A percentile compares a stretch with the other conserved stretches of the same genome.
Conservation (phyloP, 192 early-diverging fungal species). For the Coemansia aciculifera region DNA sequence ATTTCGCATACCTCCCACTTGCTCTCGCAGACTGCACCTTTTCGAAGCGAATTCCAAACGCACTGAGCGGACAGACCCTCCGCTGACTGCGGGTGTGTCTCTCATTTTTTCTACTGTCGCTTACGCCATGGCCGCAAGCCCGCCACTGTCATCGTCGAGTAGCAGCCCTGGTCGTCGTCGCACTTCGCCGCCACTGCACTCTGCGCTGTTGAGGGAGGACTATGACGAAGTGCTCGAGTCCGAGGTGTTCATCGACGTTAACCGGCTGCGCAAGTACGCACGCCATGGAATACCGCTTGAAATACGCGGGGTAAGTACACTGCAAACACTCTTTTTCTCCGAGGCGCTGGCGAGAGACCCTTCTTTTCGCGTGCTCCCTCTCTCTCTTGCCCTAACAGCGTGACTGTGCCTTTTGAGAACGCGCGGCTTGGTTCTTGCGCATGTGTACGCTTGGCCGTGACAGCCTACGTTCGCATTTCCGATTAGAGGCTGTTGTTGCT, state of each 20-base stretch:
- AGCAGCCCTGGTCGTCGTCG: slow-evolving; percentile 47
- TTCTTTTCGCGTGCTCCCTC: background rate
- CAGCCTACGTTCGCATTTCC: background rate
- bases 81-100: slow-evolving; percentile 1
- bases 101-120: slow-evolving; percentile 2
- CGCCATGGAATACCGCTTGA: slow-evolving; percentile 81
- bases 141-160: slow-evolving; percentile 50
- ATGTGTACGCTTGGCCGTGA: background rate
- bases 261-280: slow-evolving; percentile 71
- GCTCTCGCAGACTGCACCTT: background rate
- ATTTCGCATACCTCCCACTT: slow-evolving; percentile 5
- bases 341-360: background rate
- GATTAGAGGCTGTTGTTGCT: slow-evolving; percentile 4
- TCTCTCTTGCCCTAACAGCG: background rate
- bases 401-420: slow-evolving; percentile 6
- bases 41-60: background rate
- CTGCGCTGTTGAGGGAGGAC: slow-evolving; percentile 56
- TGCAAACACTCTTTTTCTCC: background rate
- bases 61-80: slow-evolving; percentile 10
- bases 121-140: slow-evolving; percentile 33
- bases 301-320: slow-evolving; percentile 62
- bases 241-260: slow-evolving; percentile 81
- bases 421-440: background rate
- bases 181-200: slow-evolving; percentile 52
- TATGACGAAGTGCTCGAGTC: slow-evolving; percentile 76